phyloP scores from a whole-genome alignment of 108 stramenopile species.

The Nannochloropsis oceanica region DNA sequence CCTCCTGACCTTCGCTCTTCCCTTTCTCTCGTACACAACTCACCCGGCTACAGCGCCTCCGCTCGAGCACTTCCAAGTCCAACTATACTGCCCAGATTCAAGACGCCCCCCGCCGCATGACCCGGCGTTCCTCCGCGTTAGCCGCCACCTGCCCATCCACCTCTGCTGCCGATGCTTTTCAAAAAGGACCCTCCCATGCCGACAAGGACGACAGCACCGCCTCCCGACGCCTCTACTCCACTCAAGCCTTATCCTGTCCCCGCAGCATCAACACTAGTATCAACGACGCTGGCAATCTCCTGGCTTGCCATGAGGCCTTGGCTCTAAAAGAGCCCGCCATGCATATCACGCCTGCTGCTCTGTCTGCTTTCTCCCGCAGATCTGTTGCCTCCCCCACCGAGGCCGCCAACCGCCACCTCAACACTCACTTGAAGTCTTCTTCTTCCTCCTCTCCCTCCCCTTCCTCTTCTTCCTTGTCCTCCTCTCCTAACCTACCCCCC shows the following conservation, averaged over 20 bases:
- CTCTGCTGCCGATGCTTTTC: not conserved
- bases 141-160: not conserved
- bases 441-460: not conserved
- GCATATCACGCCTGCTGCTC: no score
- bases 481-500: not conserved
- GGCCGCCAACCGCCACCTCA: no score
- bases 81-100: not conserved
- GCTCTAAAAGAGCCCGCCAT: not conserved
- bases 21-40: not conserved
- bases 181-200: not conserved
- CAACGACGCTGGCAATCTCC: not conserved
- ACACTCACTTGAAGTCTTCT: no score
- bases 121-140: not conserved
- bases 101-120: not conserved
- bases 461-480: not conserved
- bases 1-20: not conserved
- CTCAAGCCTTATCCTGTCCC: not conserved
- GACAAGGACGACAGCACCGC: not conserved
- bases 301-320: not conserved
- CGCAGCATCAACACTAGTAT: not conserved
- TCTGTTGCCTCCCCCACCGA: no score
- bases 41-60: not conserved
- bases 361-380: no score
- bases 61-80: not conserved
- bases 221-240: not conserved